These are phyloP conservation scores for Ammopiptanthus mongolicus DNA, from an alignment of 306 rosid species.

Conservation along the genomic window DNA sequence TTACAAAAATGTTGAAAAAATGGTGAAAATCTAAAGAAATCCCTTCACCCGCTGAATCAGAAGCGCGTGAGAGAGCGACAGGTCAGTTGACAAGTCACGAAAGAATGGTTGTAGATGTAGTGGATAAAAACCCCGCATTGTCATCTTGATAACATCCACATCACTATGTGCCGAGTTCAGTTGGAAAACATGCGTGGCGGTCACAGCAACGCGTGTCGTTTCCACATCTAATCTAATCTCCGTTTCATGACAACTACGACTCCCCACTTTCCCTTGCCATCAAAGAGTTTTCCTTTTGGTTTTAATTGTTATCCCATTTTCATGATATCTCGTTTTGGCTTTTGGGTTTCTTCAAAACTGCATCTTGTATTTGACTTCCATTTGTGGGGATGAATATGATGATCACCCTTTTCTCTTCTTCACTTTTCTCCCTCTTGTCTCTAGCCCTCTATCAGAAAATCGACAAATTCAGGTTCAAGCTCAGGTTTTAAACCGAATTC, in stretches of 20 bases:
- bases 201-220: not conserved
- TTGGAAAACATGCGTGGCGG: not conserved
- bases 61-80: not conserved
- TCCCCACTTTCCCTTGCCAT: not conserved
- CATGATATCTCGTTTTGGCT: not conserved
- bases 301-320: not conserved
- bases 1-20: no score
- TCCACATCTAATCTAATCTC: not conserved
- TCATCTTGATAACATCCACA: not conserved
- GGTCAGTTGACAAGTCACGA: not conserved
- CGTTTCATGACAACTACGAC: not conserved
- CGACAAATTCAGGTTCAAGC: conserved; percentile 56
- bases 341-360: conserved; percentile 15
- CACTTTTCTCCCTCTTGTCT: conserved; percentile 31
- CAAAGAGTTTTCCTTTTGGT: no score
- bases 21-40: no score
- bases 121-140: not conserved
- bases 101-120: not conserved
- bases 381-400: no score
- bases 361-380: conserved; percentile 59
- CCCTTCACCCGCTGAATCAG: not conserved
- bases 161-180: not conserved
- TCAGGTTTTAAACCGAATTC: conserved; percentile 28
- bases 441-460: conserved; percentile 52
- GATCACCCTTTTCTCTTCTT: conserved; percentile 16